These are phyloP conservation scores for Vigna hirtella DNA, from an alignment of 306 rosid genomes.

Conservation along the genomic window DNA sequence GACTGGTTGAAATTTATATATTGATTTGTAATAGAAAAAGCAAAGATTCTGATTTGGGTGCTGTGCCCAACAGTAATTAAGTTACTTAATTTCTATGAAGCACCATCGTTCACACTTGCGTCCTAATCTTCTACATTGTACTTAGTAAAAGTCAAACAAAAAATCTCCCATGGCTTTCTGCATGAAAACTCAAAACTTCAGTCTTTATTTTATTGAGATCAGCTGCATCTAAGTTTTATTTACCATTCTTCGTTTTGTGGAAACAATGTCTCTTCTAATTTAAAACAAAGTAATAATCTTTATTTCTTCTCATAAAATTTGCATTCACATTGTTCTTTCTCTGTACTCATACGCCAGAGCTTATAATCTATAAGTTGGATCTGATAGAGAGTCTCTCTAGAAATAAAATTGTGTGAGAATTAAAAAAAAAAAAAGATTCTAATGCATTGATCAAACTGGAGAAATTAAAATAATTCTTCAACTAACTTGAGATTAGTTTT, in stretches of 20 bases:
- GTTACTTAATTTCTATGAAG: neutral
- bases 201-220: neutral
- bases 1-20: neutral
- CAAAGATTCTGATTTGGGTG: constrained; percentile 12
- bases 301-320: too few relatives aligned
- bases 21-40: neutral
- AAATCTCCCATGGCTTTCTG: neutral
- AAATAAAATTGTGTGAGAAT: too few relatives aligned
- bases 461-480: too few relatives aligned
- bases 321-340: neutral
- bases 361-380: too few relatives aligned
- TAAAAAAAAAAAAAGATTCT: too few relatives aligned
- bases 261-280: too few relatives aligned
- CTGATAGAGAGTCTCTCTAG: too few relatives aligned
- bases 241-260: neutral
- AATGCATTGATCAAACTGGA: too few relatives aligned
- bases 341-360: too few relatives aligned
- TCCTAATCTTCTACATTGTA: neutral
- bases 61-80: neutral
- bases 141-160: constrained; percentile 16
- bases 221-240: neutral
- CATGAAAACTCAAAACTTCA: neutral
- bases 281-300: too few relatives aligned
- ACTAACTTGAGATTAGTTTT: too few relatives aligned
- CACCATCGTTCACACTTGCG: constrained; percentile 39